phyloP scores from a whole-genome alignment of 345 rosid genomes.

The Brassica carinata region DNA sequence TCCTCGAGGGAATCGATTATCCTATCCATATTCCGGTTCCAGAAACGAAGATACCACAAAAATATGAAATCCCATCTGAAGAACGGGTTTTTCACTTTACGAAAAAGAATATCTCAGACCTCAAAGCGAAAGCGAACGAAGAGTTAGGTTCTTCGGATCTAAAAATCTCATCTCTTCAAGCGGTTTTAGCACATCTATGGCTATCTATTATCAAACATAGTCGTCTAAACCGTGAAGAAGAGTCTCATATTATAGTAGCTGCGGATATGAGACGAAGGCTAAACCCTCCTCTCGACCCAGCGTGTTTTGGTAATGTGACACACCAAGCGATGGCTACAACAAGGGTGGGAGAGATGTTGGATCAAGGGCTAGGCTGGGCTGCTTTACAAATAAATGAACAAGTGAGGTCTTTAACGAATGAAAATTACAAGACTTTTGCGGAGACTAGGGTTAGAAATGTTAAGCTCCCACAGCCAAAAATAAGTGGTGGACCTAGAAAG shows the following conservation, averaged over 20 bases:
- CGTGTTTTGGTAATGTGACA: constrained; percentile 46
- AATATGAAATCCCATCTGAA: background rate
- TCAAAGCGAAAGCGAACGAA: constrained; percentile 43
- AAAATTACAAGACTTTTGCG: background rate
- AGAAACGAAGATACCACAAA: background rate
- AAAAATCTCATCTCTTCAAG: constrained; percentile 49
- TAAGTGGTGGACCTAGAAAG: background rate
- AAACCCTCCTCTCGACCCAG: constrained; percentile 32
- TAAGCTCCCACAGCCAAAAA: background rate
- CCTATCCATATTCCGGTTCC: constrained; percentile 31
- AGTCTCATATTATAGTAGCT: background rate
- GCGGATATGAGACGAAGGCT: constrained; percentile 39
- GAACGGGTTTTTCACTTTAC: constrained; percentile 31
- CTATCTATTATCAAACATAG: constrained; percentile 13
- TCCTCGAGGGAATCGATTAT: constrained; percentile 4
- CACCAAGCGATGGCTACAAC: background rate
- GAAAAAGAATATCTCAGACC: background rate
- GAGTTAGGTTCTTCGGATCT: constrained; percentile 21
- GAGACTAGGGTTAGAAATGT: constrained; percentile 20
- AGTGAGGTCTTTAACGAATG: background rate
- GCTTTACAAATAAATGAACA: background rate
- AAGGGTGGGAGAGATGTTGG: background rate
- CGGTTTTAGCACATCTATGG: constrained; percentile 49
- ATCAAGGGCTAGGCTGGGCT: background rate
- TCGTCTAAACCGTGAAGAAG: constrained; percentile 12